Evolutionary conservation across 768 basidiomycete species (phyloP).

Genomic region (Phlebiopsis flavidoalba): DNA sequence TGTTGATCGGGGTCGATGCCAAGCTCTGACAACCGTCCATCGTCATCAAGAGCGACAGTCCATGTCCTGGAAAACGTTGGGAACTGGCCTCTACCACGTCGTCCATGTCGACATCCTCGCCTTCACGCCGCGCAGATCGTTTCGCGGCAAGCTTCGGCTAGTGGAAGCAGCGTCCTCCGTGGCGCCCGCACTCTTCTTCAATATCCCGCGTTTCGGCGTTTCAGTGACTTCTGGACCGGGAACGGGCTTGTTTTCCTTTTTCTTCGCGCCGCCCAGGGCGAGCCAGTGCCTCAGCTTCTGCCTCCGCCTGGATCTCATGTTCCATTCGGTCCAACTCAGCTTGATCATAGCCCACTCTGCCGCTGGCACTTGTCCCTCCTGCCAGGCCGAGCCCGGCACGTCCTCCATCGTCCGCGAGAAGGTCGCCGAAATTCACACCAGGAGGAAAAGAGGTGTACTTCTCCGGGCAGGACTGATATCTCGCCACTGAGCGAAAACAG

Average conservation of each 20-base stretch:
- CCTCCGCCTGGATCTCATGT: conserved; percentile 18
- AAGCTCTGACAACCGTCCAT: conserved; percentile 10
- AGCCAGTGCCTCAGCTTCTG: conserved; percentile 7
- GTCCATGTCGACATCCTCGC: conserved; percentile 11
- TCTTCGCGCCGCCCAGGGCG: background rate
- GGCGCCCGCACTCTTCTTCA: conserved; percentile 3
- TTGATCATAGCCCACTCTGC: conserved; percentile 20
- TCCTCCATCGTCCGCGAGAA: conserved; percentile 29
- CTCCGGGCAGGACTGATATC: conserved; percentile 56
- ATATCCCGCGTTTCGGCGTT: conserved; percentile 2
- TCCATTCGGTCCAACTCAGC: conserved; percentile 27
- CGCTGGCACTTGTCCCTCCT: conserved; percentile 5
- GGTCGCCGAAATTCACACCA: conserved; percentile 56
- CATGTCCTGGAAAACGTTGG: conserved; percentile 7
- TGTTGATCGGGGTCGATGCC: background rate
- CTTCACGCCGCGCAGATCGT: background rate
- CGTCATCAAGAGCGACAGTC: conserved; percentile 19
- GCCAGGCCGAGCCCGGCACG: conserved; percentile 6
- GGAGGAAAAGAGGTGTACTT: conserved; percentile 69
- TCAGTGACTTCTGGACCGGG: background rate
- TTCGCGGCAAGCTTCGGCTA: conserved; percentile 5
- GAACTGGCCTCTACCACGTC: conserved; percentile 10
- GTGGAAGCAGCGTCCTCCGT: background rate
- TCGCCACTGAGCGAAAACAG: conserved; percentile 78
- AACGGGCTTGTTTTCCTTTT: background rate